phyloP scores from a whole-genome alignment of 495 filamentous ascomycete genomes.

The Schizothecium vesticola region DNA sequence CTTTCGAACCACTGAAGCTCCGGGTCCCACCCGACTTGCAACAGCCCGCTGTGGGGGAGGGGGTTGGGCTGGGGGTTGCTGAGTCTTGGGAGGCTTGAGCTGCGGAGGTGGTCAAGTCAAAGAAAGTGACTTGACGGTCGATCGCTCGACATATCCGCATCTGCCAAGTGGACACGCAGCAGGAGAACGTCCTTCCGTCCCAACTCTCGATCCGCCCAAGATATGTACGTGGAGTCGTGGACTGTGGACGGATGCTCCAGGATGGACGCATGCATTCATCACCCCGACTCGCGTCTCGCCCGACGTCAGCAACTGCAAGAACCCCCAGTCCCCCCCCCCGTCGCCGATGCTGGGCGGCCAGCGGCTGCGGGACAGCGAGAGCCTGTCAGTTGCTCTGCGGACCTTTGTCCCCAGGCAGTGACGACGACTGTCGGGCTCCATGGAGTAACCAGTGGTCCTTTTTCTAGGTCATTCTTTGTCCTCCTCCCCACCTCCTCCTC shows the following conservation, averaged over 20 bases:
- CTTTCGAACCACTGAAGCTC: background rate
- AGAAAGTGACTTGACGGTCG: background rate
- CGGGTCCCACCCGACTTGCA: background rate
- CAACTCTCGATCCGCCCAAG: background rate
- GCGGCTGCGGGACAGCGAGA: background rate
- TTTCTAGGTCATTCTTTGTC: constrained; percentile 5
- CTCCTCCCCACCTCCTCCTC: background rate
- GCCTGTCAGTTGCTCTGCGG: background rate
- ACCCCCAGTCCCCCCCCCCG: background rate
- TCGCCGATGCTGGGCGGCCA: background rate
- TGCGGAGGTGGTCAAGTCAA: no score
- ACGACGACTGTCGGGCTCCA: background rate
- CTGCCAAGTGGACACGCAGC: background rate
- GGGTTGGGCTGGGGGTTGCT: background rate
- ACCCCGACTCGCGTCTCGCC: background rate
- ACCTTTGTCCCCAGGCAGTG: background rate
- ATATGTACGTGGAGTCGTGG: background rate
- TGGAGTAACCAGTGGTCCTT: background rate
- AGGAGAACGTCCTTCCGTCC: background rate
- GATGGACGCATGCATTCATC: no score
- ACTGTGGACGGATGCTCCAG: no score
- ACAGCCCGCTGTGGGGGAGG: background rate
- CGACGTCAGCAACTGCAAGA: background rate
- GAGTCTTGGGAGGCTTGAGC: background rate
- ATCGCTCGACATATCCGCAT: background rate